Evolutionary conservation across 345 rosid species (phyloP).

Genomic region (Eutrema japonicum): DNA sequence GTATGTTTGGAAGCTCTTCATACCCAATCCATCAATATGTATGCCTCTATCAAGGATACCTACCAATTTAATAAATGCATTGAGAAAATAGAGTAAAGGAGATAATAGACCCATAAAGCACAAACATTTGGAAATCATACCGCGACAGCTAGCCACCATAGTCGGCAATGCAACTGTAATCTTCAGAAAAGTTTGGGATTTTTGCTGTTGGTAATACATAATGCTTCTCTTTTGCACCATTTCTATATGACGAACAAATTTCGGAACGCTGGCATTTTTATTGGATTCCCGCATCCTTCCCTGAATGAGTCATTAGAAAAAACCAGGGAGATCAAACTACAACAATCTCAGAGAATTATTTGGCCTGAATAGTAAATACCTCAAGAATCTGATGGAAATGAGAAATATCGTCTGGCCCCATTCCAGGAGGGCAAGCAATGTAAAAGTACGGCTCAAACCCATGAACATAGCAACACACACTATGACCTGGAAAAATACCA

Average conservation of each 20-base stretch:
- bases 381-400: slow-evolving; percentile 78
- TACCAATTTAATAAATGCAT: slow-evolving; percentile 41
- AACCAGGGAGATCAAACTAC: slow-evolving; percentile 14
- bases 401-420: slow-evolving; percentile 93
- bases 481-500: slow-evolving; percentile 61
- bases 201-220: slow-evolving; percentile 90
- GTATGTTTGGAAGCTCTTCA: slow-evolving; percentile 85
- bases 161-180: slow-evolving; percentile 92
- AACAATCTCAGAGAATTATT: slow-evolving; percentile 1
- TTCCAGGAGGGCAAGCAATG: slow-evolving; percentile 83
- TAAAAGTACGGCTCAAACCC: slow-evolving; percentile 98
- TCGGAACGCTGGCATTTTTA: slow-evolving; percentile 64
- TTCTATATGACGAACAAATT: slow-evolving; percentile 62
- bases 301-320: slow-evolving; percentile 46
- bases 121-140: slow-evolving; percentile 48
- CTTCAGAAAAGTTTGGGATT: slow-evolving; percentile 79
- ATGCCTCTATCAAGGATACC: slow-evolving; percentile 96
- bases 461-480: slow-evolving; percentile 94
- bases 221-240: slow-evolving; percentile 83
- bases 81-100: not conserved
- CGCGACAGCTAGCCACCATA: slow-evolving; percentile 89
- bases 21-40: slow-evolving; percentile 91
- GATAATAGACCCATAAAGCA: slow-evolving; percentile 21
- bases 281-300: slow-evolving; percentile 82
- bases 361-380: slow-evolving; percentile 51